Conservation (phyloP, 2,329 filamentous ascomycete genomes). For the Colletotrichum karsti region DNA sequence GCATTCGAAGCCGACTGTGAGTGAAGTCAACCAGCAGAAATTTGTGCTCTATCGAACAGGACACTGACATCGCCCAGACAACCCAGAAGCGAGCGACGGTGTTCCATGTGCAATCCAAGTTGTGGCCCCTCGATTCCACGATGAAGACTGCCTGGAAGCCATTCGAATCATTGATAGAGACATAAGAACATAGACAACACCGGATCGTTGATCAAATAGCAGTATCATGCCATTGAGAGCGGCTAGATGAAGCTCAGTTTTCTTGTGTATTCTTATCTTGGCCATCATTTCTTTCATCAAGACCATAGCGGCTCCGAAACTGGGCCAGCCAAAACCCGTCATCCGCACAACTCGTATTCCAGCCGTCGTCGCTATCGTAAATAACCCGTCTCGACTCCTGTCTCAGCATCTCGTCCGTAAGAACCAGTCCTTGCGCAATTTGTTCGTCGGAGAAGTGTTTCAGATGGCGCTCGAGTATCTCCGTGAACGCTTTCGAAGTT, state of each 20-base stretch:
- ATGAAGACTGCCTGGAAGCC: slow-evolving; percentile 52
- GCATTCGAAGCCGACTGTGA: slow-evolving; percentile 42
- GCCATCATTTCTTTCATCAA: background rate
- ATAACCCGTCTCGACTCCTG: slow-evolving; percentile 35
- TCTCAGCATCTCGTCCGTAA: slow-evolving; percentile 38
- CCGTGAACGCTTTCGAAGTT: slow-evolving; percentile 2
- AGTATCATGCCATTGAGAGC: too few species aligned
- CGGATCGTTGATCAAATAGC: background rate
- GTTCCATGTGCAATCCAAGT: slow-evolving; percentile 56
- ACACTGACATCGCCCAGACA: slow-evolving; percentile 40
- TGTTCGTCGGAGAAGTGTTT: slow-evolving; percentile 5
- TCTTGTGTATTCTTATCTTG: background rate
- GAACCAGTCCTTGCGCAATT: background rate
- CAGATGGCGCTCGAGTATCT: slow-evolving; percentile 4
- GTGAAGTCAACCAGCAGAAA: slow-evolving; percentile 24
- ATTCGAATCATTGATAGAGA: slow-evolving; percentile 39
- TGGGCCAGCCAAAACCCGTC: slow-evolving; percentile 36
- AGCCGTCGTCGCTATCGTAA: slow-evolving; percentile 34
- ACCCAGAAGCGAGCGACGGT: slow-evolving; percentile 48
- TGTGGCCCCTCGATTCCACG: slow-evolving; percentile 52
- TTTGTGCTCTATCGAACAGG: background rate
- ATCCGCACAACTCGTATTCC: slow-evolving; percentile 39
- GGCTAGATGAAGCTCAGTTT: background rate
- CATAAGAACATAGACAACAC: background rate
- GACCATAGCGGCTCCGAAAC: slow-evolving; percentile 29